Base-by-base conservation (phyloP, 352 stramenopile species). In the Pythium aristosporum region DNA sequence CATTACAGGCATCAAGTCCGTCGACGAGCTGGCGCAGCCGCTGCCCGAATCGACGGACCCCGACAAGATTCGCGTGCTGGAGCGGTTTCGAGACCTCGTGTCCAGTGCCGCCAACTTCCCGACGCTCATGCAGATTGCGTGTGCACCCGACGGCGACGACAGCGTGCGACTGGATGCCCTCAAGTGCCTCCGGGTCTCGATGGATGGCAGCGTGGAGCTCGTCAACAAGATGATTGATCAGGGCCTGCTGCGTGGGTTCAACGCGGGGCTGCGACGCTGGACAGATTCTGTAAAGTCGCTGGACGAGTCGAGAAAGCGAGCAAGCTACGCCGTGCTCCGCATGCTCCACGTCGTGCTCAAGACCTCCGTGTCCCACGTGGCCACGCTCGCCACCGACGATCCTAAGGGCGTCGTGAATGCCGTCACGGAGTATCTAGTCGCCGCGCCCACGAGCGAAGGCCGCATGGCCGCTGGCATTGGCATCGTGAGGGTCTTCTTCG, bases 401-500 rank as follows among this genome's bases (percentile, higher is more conserved):
- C 73, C 90, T 7, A 79, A 70, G 21, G 85, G 76, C 30, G 69
- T 94, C 16, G 73, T 92, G 25, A 82, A 75, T 18, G 73, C 88
- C 43, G 79, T 91, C 46, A 91, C 80, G 0, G 80, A 92, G 42
- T 90, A 89, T 61, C 77, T 89, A 10, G 78, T 91, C 16, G 82
- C 74, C 0, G 69, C 84, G 36, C 78, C 82, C 74, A 72, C 2
- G 65, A 85, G 52, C 70, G 73, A 16, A 73, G 76, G 65, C 34
- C 76, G 77, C 2, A 62, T 89, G 56, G 71, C 76, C 10, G 79
- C 82, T 57, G 78, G 80, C 1, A 76, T 92, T 47, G 72, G 80
- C 32, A 88, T 92, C 41, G 78, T 91, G n/a, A 80, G 84, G n/a
- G 68, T 92, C n/a, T 76, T 92, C 10, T 87, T 90, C 41, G 62